Evolutionary conservation across 306 rosid species (phyloP).

Genomic region (Prunus salicina): DNA sequence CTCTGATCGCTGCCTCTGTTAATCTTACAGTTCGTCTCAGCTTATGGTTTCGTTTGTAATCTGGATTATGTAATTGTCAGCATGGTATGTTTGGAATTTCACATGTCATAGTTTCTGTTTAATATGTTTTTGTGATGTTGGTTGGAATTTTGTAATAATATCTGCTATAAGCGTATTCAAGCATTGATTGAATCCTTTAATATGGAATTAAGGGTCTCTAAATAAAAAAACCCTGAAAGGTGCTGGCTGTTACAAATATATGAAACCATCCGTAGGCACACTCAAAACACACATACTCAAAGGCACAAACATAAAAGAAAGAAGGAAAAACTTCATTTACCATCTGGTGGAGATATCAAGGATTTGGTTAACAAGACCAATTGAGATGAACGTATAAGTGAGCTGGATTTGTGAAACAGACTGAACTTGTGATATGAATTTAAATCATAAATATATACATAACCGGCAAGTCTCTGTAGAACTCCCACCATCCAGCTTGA

Average conservation of each 20-base stretch:
- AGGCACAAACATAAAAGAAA: too few species aligned
- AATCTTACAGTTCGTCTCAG: background rate
- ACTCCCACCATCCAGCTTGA: background rate
- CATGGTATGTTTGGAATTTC: background rate
- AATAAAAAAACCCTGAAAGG: background rate
- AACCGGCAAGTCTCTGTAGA: background rate
- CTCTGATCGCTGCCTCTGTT: background rate
- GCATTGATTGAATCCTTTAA: background rate
- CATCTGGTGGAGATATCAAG: background rate
- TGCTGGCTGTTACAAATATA: too few species aligned
- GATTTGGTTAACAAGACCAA: too few species aligned
- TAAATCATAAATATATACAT: too few species aligned
- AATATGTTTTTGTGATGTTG: background rate
- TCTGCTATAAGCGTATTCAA: background rate
- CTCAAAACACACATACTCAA: too few species aligned
- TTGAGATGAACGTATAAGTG: background rate
- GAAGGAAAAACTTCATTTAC: background rate
- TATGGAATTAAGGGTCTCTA: background rate
- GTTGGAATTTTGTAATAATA: background rate
- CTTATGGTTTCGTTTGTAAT: background rate
- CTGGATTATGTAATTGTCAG: background rate
- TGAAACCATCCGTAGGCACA: too few species aligned
- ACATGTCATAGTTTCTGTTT: background rate
- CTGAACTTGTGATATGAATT: background rate
- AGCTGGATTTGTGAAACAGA: background rate